phyloP scores from a whole-genome alignment of 2,329 filamentous ascomycete genomes.

The Stagonosporopsis rhizophila region DNA sequence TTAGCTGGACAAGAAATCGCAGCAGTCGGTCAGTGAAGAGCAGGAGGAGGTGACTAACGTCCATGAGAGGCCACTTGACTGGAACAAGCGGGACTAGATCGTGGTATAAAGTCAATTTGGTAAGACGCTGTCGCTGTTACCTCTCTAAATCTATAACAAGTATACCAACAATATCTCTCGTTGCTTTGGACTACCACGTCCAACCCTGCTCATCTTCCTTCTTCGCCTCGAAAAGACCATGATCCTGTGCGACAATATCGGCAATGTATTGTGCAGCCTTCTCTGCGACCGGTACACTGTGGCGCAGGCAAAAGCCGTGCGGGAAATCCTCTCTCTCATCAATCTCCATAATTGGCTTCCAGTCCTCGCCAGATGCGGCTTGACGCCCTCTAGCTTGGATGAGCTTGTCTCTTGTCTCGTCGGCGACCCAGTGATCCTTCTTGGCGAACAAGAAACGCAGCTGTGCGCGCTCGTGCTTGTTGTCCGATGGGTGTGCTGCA shows the following conservation, averaged over 20 bases:
- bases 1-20: constrained; percentile 19
- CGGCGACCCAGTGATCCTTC: constrained; percentile 68
- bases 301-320: constrained; percentile 66
- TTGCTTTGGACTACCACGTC: constrained; percentile 9
- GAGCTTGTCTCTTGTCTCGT: constrained; percentile 63
- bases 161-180: not conserved
- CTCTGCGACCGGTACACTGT: constrained; percentile 58
- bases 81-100: constrained; percentile 7
- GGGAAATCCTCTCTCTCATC: constrained; percentile 61
- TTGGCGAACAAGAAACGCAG: constrained; percentile 66
- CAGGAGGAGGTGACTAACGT: constrained; percentile 1
- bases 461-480: constrained; percentile 50
- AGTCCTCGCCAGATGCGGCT: constrained; percentile 29
- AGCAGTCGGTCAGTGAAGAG: constrained; percentile 4
- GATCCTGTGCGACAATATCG: constrained; percentile 48
- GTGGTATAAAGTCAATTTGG: not conserved
- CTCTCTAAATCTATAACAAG: not conserved
- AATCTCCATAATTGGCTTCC: constrained; percentile 62
- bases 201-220: constrained; percentile 17
- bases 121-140: not conserved
- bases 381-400: constrained; percentile 53
- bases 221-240: constrained; percentile 12
- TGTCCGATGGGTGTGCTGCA: constrained; percentile 39
- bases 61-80: not conserved
- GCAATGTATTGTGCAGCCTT: constrained; percentile 59